phyloP scores from a whole-genome alignment of 2,329 filamentous ascomycete genomes.

The Pseudocercospora eumusae region DNA sequence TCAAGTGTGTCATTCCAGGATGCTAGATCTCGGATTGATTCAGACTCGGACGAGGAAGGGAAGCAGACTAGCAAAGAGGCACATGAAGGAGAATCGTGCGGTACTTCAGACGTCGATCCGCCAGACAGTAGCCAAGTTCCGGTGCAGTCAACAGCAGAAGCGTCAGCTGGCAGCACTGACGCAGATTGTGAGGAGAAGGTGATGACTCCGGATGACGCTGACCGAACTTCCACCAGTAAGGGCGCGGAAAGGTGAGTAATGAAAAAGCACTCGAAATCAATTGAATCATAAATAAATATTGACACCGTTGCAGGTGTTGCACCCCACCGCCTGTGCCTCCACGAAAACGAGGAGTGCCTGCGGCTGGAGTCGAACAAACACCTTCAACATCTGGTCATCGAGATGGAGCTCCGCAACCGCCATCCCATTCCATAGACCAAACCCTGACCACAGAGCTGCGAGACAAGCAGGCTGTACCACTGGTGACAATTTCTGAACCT shows the following conservation, averaged over 20 bases:
- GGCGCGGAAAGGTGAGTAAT: neutral
- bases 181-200: neutral
- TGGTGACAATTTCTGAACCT: neutral
- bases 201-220: neutral
- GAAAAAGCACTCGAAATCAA: neutral
- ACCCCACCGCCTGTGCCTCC: neutral
- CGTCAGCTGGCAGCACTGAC: neutral
- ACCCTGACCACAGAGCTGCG: neutral
- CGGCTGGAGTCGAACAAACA: neutral
- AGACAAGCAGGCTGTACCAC: neutral
- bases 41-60: neutral
- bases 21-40: neutral
- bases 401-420: neutral
- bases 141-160: neutral
- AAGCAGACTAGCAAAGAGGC: neutral
- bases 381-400: neutral
- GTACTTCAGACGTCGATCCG: neutral
- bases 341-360: neutral
- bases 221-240: neutral
- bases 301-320: neutral
- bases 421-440: neutral
- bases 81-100: neutral
- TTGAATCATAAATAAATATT: neutral
- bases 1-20: neutral
- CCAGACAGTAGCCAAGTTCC: neutral